Base-by-base conservation (phyloP, 768 basidiomycete genomes). In the Leccinum uliginosum region DNA sequence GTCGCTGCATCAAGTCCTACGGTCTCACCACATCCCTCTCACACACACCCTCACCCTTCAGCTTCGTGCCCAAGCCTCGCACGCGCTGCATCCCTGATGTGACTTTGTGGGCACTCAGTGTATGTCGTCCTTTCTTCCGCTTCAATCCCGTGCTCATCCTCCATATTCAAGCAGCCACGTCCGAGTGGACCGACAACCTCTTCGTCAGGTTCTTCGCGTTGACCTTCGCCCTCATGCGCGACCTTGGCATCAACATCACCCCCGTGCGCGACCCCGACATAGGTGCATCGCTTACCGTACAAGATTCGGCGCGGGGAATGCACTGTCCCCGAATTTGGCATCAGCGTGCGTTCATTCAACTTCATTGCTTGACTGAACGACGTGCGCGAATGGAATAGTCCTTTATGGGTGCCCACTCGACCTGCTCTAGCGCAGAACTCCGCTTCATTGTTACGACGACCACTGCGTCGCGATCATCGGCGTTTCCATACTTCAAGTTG, bases 401-500 rank as follows among this genome's bases (percentile, higher is more conserved):
- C 80, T 98, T 49, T 85, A 91, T 54, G 96, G 93, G n/a, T 85
- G 81, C 59, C 83, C 87, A 6, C 78, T 87, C 26, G 51, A 72
- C 1, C 76, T 82, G 52, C 81, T 97, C 58, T 83, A 72, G 56
- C 72, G 68, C 19, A 89, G 87, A 21, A 86, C 83, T 44, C 89
- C 86, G 53, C 80, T 99, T 4, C 89, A 96, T 71, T 98, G 96
- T 67, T 99, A 98, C 67, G 96, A 98, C 71, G 97, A 98, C 60
- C 97, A 99, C 69, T 90, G 97, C 45, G 96, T 99, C 9, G 96
- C 94, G 9, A 98, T 99, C n/a, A n/a, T n/a, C n/a, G 97, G 93
- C 96, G 0, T 98, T 77, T 86, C 89, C 59, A 93, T 98, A 27
- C 76, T n/a, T n/a, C n/a, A n/a, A n/a, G n/a, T 98, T 43, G 85